These are phyloP conservation scores for Scedosporium apiospermum DNA, from an alignment of 2,329 filamentous ascomycete genomes.

Conservation along the genomic window DNA sequence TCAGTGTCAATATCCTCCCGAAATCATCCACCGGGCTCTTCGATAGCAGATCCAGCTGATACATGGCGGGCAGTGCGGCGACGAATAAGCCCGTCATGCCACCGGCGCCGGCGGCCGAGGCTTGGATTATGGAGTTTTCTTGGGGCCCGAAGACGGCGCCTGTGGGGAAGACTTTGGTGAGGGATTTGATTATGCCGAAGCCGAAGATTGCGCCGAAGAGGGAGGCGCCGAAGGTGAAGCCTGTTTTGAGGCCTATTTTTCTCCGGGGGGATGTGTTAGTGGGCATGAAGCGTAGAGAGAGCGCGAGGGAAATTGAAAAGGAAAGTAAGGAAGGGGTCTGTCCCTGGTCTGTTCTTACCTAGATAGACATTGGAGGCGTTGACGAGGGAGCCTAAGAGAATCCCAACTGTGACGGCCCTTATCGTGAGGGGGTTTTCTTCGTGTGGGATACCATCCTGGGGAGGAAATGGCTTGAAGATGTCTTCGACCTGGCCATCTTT, in stretches of 20 bases:
- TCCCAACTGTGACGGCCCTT: conserved; percentile 44
- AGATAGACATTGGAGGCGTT: conserved; percentile 55
- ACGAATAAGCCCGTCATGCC: conserved; percentile 49
- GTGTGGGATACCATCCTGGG: conserved; percentile 27
- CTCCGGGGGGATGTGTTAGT: not conserved
- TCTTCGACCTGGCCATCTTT: conserved; percentile 22
- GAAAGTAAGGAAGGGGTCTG: not conserved
- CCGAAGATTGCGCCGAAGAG: conserved; percentile 50
- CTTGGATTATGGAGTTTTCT: conserved; percentile 54
- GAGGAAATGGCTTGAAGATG: conserved; percentile 31
- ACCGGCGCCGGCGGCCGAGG: conserved; percentile 48
- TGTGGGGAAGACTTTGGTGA: conserved; percentile 38
- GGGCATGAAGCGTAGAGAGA: too few species aligned
- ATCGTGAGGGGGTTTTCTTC: conserved; percentile 42
- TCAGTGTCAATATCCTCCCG: conserved; percentile 48
- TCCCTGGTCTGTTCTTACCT: conserved; percentile 22
- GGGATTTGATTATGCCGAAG: conserved; percentile 45
- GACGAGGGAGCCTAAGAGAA: conserved; percentile 48
- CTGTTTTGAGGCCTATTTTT: conserved; percentile 35
- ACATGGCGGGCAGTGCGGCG: conserved; percentile 50
- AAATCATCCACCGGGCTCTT: conserved; percentile 44
- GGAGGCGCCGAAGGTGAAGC: conserved; percentile 37
- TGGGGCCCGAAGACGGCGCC: conserved; percentile 47
- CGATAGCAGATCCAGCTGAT: conserved; percentile 41
- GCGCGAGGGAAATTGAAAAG: not conserved